Evolutionary conservation across 2,329 filamentous ascomycete species (phyloP).

Genomic region (Cladosporium sp.): DNA sequence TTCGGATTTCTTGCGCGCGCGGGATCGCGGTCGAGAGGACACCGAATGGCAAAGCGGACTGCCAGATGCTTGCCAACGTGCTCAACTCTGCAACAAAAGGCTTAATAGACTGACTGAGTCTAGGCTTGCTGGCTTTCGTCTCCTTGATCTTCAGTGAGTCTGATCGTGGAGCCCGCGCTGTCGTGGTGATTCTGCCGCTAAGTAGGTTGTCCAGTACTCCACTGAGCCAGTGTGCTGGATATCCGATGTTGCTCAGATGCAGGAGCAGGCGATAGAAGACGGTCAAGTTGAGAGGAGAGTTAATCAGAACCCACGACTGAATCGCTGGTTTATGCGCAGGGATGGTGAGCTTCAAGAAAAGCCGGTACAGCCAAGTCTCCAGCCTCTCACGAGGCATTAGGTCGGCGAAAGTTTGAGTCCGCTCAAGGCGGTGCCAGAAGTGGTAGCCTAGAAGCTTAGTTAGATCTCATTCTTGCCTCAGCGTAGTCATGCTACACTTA

Average conservation of each 20-base stretch:
- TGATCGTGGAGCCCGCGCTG: slow-evolving; percentile 14
- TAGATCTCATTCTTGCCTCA: not conserved
- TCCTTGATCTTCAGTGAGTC: slow-evolving; percentile 14
- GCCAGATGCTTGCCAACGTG: slow-evolving; percentile 14
- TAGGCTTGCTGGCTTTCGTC: not conserved
- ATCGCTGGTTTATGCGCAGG: not conserved
- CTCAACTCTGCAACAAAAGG: slow-evolving; percentile 15
- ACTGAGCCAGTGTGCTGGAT: slow-evolving; percentile 16
- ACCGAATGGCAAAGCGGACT: slow-evolving; percentile 13
- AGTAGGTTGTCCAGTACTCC: slow-evolving; percentile 9
- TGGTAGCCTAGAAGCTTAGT: not conserved
- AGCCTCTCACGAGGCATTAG: slow-evolving; percentile 2
- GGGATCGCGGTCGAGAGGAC: not conserved
- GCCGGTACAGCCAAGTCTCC: slow-evolving; percentile 10
- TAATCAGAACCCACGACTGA: slow-evolving; percentile 1
- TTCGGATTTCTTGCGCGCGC: slow-evolving; percentile 3
- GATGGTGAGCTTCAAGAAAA: slow-evolving; percentile 15
- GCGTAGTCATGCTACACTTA: not conserved
- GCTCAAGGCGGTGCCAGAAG: not conserved
- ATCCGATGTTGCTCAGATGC: slow-evolving; percentile 15
- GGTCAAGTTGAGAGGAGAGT: slow-evolving; percentile 18
- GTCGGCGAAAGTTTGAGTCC: not conserved
- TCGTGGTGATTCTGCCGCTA: slow-evolving; percentile 12
- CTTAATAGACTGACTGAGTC: slow-evolving; percentile 8
- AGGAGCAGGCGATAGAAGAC: slow-evolving; percentile 13